These are phyloP conservation scores for Triangularia setosa DNA, from an alignment of 2,329 filamentous ascomycete species.

Conservation along the genomic window DNA sequence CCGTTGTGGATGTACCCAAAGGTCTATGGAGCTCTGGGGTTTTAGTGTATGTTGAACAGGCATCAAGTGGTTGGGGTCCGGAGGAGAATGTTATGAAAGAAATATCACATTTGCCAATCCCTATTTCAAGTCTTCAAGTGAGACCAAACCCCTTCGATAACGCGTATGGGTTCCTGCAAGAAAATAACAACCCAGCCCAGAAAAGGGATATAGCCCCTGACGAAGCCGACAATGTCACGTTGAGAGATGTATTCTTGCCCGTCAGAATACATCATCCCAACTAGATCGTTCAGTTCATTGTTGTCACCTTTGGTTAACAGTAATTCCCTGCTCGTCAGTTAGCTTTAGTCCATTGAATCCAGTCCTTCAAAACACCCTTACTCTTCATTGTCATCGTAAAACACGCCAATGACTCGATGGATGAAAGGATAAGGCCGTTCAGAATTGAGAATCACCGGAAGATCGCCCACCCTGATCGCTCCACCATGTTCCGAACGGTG, in stretches of 20 bases:
- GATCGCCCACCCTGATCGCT: background rate
- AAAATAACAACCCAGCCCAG: background rate
- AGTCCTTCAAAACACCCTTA: background rate
- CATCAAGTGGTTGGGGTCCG: background rate
- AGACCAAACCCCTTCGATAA: background rate
- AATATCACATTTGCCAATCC: background rate
- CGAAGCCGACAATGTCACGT: background rate
- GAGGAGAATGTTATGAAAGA: background rate
- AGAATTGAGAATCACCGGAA: background rate
- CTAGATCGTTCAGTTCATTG: background rate
- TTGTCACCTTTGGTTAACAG: background rate
- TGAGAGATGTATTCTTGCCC: background rate
- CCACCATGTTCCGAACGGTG: background rate
- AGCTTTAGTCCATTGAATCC: background rate
- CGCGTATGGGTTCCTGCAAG: background rate
- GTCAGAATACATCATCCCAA: background rate
- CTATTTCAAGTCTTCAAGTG: background rate
- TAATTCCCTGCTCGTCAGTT: background rate
- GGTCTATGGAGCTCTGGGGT: background rate
- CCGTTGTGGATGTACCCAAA: background rate
- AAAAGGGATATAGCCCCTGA: background rate
- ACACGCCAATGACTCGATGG: background rate
- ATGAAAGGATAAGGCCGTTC: background rate
- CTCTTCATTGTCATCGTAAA: background rate
- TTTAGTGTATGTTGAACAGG: background rate